phyloP scores from a whole-genome alignment of 768 basidiomycete species.

The Steccherinum ochraceum region DNA sequence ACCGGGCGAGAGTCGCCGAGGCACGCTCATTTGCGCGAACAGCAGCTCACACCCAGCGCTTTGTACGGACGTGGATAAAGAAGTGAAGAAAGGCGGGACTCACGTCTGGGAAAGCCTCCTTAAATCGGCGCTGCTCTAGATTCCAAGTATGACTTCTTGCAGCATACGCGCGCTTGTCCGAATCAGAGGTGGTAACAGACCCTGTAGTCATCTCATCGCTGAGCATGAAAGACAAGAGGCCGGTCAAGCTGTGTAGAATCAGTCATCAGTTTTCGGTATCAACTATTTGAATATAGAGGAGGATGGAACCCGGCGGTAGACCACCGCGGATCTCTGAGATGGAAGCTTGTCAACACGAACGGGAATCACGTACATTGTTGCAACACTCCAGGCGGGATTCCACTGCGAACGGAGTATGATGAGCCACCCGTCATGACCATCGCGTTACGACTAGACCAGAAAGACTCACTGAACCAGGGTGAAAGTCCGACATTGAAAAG shows the following conservation, averaged over 20 bases:
- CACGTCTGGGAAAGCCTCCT: slow-evolving; percentile 85
- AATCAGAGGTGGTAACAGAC: slow-evolving; percentile 72
- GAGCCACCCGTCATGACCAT: neutral
- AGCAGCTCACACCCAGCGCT: too few relatives aligned
- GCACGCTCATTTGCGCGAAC: too few relatives aligned
- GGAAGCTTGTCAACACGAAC: too few relatives aligned
- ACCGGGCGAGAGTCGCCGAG: neutral
- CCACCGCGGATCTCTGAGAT: neutral
- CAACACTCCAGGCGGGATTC: slow-evolving; percentile 95
- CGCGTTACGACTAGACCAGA: neutral
- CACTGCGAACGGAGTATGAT: slow-evolving; percentile 40
- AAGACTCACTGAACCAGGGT: slow-evolving; percentile 73
- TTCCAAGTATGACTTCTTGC: slow-evolving; percentile 84
- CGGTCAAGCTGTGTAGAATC: slow-evolving; percentile 64
- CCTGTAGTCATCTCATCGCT: slow-evolving; percentile 97
- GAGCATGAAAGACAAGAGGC: slow-evolving; percentile 90
- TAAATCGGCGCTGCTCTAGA: slow-evolving; percentile 69
- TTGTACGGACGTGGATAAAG: too few relatives aligned
- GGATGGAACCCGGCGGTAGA: slow-evolving; percentile 3
- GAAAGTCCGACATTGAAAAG: slow-evolving; percentile 97
- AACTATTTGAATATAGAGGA: slow-evolving; percentile 7
- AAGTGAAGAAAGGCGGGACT: slow-evolving; percentile 22
- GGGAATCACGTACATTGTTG: slow-evolving; percentile 71
- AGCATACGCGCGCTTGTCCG: slow-evolving; percentile 75
- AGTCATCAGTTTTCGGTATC: slow-evolving; percentile 6